Base-by-base conservation (phyloP, 305 asterid species). In the Fraxinus angustifolia region DNA sequence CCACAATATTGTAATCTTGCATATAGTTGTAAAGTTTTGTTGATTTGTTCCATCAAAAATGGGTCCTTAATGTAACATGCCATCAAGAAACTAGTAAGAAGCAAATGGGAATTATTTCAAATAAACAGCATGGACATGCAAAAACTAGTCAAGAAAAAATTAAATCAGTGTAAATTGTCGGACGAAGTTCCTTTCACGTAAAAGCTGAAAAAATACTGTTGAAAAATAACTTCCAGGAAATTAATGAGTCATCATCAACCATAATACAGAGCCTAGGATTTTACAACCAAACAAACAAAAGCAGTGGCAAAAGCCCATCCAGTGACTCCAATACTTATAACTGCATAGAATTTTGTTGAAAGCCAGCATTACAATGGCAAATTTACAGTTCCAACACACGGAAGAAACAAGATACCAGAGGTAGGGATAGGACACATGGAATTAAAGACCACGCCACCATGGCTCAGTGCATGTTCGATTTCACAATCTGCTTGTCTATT, bases 371-470 rank as follows among this genome's bases (percentile, higher is more conserved):
- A 23, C 28, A 80, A 17, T 72, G 75, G 75, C 40, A 56, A 80
- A 80, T 35, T 73, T 80, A 56, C 79, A 80, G 70, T 56, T 58
- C 79, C 76, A 80, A 53, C 58, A 34, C 33, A 1, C 17, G 38
- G 31, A 45, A 53, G 40, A 53, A 80, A 56, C 60, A 65, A 73
- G 73, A 58, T 50, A 34, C 68, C 78, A 26, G 34, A 80, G 45
- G 75, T 74, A 10, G 68, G 23, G 31, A 33, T 56, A 38, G 67
- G 58, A 40, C 62, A 30, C 73, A 23, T 74, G 79, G 48, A 74
- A 80, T 74, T 36, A 74, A 80, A 80, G 74, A 74, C 83, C 68
- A 74, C 14, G 72, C n/a, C 78, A 80, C 78, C 78, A 80, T 50
- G 78, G 50, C 33, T 80, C 73, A 72, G 50, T 71, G 35, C 21